Evolutionary conservation across 805 yeast genomes (phyloP), one percentile per base, ranked within the genome.

Genomic region (Debaryomyces prosopidis): DNA sequence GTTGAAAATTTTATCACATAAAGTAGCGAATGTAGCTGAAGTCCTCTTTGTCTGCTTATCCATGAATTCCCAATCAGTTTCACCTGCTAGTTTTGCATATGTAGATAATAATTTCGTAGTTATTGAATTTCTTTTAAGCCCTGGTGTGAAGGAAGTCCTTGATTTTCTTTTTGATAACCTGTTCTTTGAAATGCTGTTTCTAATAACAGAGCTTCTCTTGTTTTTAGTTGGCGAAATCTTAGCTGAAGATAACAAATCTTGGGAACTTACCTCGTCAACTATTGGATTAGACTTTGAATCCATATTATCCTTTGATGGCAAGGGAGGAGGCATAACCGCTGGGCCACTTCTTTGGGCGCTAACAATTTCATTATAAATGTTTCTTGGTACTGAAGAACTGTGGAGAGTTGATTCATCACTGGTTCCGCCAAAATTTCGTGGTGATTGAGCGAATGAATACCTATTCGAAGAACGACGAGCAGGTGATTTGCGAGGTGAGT

Each of bases 31-130:
- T 50, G 86, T 87, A 12, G 88, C 82, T 31, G 88, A 82, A 1
- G 91, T 84, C 63, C 94, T 75, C 64, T 80, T 84, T 5, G 89
- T 83, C 60, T 82, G 88, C 55, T 79, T 81, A 55, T 84, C 87
- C 63, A 85, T 78, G 54, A 79, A 79, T 54, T 82, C 86, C 82
- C 88, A 80, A 48, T 81, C 86, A 35, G 77, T 73, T 46, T 82
- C 85, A 38, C 75, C 75, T 3, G 88, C 76, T 48, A 86, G 66
- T 58, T 82, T 84, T 28, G 92, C 89, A 62, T 86, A 86, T 0
- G 89, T 82, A 1, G 89, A 78, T 47, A 86, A 75, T 49, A 86
- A 62, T 57, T 83, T 85, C 35, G 88, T 72, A 0, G 92, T 85
- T 36, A 86, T 81, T 0, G 91, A 85, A 49, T 84, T 84, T 55